These are phyloP conservation scores for Grifola frondosa DNA, from an alignment of 1,284 basidiomycete genomes.

Conservation along the genomic window DNA sequence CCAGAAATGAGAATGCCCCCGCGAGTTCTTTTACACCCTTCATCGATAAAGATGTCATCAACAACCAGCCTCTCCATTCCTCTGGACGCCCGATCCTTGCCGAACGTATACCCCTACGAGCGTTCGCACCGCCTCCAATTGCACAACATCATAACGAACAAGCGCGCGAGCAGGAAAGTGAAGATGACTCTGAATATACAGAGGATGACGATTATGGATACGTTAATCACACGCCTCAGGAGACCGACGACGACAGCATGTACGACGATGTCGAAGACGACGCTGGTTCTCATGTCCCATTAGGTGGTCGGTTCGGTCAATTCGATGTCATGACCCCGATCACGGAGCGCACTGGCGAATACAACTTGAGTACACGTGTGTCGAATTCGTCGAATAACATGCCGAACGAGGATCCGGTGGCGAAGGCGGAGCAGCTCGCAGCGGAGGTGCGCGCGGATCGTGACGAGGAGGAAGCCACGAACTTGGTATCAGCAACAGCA, in stretches of 20 bases:
- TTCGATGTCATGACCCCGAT: slow-evolving; percentile 95
- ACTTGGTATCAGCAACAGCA: slow-evolving; percentile 5
- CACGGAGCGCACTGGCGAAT: slow-evolving; percentile 89
- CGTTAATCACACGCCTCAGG: slow-evolving; percentile 4
- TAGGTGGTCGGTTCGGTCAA: slow-evolving; percentile 72
- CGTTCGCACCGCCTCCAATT: slow-evolving; percentile 20
- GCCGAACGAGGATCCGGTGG: slow-evolving; percentile 49
- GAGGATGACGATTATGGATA: slow-evolving; percentile 8
- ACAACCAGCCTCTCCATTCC: slow-evolving; percentile 11
- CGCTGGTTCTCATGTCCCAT: slow-evolving; percentile 48
- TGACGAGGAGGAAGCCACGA: slow-evolving; percentile 24
- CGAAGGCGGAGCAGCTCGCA: slow-evolving; percentile 40
- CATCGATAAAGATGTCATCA: slow-evolving; percentile 21
- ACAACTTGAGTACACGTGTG: slow-evolving; percentile 62
- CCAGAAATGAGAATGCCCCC: slow-evolving; percentile 39
- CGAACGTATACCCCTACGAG: slow-evolving; percentile 26
- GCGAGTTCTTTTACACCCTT: slow-evolving; percentile 44
- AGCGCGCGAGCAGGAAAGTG: slow-evolving; percentile 13
- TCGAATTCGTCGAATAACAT: slow-evolving; percentile 41
- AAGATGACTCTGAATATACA: slow-evolving; percentile 11
- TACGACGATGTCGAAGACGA: slow-evolving; percentile 34
- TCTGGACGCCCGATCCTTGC: slow-evolving; percentile 20
- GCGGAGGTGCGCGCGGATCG: slow-evolving; percentile 34
- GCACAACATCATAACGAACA: slow-evolving; percentile 15
- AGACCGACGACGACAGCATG: slow-evolving; percentile 21